phyloP scores from a whole-genome alignment of 345 rosid genomes.

The Lepidium sativum region DNA sequence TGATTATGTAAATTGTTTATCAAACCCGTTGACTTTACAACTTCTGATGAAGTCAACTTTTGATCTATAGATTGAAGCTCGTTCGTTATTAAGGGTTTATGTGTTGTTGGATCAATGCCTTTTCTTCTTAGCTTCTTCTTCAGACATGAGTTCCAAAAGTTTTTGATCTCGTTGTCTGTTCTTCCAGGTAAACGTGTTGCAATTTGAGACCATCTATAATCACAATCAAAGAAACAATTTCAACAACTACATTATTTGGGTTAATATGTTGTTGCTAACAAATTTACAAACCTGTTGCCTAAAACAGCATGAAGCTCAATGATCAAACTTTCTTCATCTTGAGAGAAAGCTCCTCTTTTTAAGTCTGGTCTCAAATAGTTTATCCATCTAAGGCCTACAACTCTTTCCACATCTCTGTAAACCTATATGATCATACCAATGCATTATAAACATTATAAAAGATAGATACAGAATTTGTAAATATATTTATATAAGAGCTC shows the following conservation, averaged over 20 bases:
- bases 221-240: background rate
- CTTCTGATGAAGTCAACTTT: constrained; percentile 21
- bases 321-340: constrained; percentile 52
- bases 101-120: constrained; percentile 31
- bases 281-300: constrained; percentile 43
- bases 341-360: constrained; percentile 68
- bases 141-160: constrained; percentile 60
- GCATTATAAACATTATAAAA: background rate
- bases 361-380: constrained; percentile 91
- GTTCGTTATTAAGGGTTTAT: constrained; percentile 34
- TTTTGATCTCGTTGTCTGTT: constrained; percentile 62
- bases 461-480: background rate
- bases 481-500: background rate
- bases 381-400: constrained; percentile 85
- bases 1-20: constrained; percentile 20
- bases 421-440: constrained; percentile 18
- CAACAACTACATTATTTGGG: background rate
- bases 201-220: constrained; percentile 56
- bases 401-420: constrained; percentile 51
- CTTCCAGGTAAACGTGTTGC: constrained; percentile 54
- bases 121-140: constrained; percentile 56
- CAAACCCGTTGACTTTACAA: constrained; percentile 29
- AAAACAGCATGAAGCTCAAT: constrained; percentile 50
- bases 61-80: constrained; percentile 36
- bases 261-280: background rate